A percentile compares a stretch with the other conserved stretches of the same genome.
Conservation (phyloP, 2,329 filamentous ascomycete genomes). For the Colletotrichum sp. region DNA sequence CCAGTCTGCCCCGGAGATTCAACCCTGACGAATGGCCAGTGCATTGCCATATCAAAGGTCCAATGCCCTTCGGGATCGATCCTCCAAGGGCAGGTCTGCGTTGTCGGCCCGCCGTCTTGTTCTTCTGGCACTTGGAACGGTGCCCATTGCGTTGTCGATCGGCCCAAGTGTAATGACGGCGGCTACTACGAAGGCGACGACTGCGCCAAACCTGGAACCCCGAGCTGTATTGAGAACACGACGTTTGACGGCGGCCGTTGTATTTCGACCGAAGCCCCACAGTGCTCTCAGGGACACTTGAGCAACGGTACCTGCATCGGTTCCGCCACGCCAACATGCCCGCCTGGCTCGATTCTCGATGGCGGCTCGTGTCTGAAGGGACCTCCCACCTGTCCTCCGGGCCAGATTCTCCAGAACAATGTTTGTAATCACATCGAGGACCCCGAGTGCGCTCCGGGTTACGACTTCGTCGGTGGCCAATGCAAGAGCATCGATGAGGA, state of each 20-base stretch:
- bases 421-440: background rate
- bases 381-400: background rate
- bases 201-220: background rate
- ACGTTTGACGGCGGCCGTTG: background rate
- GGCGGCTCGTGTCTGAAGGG: background rate
- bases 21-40: background rate
- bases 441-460: background rate
- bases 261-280: fast-evolving
- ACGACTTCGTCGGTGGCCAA: background rate
- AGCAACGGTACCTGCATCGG: background rate
- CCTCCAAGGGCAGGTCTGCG: background rate
- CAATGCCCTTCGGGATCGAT: background rate
- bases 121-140: background rate
- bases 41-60: fast-evolving
- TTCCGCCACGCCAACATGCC: background rate
- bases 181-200: background rate
- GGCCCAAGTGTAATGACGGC: background rate
- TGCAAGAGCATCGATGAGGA: background rate
- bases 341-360: background rate
- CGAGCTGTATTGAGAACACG: background rate
- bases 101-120: background rate
- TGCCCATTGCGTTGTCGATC: background rate
- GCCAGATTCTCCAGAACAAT: background rate
- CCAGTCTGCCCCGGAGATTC: background rate
- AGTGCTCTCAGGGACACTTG: fast-evolving